A percentile compares a stretch with the other conserved stretches of the same genome.
phyloP scores from a whole-genome alignment of 1,284 basidiomycete genomes.

The Ustilago trichophora region DNA sequence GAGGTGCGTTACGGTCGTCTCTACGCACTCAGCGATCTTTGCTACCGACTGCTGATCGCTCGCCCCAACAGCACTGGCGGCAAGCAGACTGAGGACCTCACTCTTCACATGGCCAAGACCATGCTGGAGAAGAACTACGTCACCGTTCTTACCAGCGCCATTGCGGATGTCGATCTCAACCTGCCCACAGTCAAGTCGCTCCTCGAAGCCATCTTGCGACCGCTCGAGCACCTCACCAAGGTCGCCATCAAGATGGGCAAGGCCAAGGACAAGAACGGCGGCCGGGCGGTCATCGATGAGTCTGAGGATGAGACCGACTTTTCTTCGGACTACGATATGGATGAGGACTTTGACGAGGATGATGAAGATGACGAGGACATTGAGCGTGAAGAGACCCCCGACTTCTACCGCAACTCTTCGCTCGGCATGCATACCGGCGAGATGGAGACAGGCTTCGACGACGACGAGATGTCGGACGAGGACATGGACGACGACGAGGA shows the following conservation, averaged over 20 bases:
- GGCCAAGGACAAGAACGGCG: constrained; percentile 56
- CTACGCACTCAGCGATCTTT: constrained; percentile 85
- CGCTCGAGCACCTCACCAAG: constrained; percentile 92
- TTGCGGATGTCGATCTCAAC: constrained; percentile 93
- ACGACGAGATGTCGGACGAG: constrained; percentile 85
- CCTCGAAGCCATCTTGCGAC: constrained; percentile 84
- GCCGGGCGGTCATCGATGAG: constrained; percentile 28
- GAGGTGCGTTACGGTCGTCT: constrained; percentile 87
- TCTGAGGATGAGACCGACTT: constrained; percentile 37
- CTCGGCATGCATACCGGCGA: constrained; percentile 83
- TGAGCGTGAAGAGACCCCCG: constrained; percentile 84
- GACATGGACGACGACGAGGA: constrained; percentile 91
- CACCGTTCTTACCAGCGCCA: constrained; percentile 82
- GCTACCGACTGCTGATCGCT: constrained; percentile 84
- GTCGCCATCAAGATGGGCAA: constrained; percentile 97
- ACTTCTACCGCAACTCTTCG: constrained; percentile 94
- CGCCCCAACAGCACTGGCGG: constrained; percentile 70
- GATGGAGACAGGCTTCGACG: constrained; percentile 62
- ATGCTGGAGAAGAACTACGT: constrained; percentile 99
- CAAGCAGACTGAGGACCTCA: constrained; percentile 75
- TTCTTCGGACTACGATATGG: constrained; percentile 49
- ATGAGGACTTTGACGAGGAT: constrained; percentile 67
- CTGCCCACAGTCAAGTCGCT: constrained; percentile 89
- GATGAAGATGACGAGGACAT: constrained; percentile 70
- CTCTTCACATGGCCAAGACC: constrained; percentile 91